Evolutionary conservation across 2,329 filamentous ascomycete species (phyloP), one percentile per base, ranked within the genome.

Genomic region (Cladobotryum mycophilum): DNA sequence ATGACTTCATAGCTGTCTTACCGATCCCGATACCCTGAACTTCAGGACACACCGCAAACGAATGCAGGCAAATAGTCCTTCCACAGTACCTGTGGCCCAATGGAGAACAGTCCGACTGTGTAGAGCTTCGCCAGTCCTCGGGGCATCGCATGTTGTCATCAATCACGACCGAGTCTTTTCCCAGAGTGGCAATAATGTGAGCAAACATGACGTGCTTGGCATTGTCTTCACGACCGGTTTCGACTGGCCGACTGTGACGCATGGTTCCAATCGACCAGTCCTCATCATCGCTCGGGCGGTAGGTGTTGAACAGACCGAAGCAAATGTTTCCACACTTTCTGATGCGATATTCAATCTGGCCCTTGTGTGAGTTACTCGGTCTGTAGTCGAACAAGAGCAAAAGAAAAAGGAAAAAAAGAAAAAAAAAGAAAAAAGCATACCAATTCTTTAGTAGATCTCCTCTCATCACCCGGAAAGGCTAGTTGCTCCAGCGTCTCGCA

Each of bases 121-220:
- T 69, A 45, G 71, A 69, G 45, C 74, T 72, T 53, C 76, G 72
- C 84, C 86, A 92, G 63, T 86, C 78, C 37, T 72, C 66, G 1
- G 89, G 89, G 40, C 85, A 76, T 18, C 76, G 79, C 88, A 96
- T 95, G 56, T 88, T 82, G 6, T 76, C 75, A 61, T 95, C 89
- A 1, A 83, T 87, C 49, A 95, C 81, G 40, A 80, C 68, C 0
- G 70, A 63, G 46, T 79, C 78, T 36, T 75, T 73, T 36, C 84
- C 86, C 57, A 87, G 84, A 12, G 89, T 91, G 17, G 86, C 80
- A 55, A 95, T 75, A 57, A 92, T 76, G 67, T 95, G 88, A 37
- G 82, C 90, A 44, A 96, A 75, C 20, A 96, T 76, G 41, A 88
- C 76, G 54, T 77, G 75, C 52, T 63, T 61, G 30, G 60, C 58